These are phyloP conservation scores for Pachysandra terminalis DNA, from an alignment of 164 flowering plant genomes.

Conservation along the genomic window DNA sequence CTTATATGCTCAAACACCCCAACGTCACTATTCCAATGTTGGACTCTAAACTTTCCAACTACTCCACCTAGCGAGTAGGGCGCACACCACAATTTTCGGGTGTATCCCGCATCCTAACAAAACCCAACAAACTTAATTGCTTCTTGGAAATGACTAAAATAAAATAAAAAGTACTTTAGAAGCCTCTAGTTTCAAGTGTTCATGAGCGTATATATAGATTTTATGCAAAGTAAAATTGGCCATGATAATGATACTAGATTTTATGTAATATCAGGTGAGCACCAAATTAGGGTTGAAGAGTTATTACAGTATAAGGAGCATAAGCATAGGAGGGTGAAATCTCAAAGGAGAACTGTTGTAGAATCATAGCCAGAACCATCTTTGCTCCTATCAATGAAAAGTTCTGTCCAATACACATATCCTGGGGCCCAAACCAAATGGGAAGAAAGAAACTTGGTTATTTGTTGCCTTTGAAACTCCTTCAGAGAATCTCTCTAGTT, in stretches of 20 bases:
- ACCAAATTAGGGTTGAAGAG: not conserved
- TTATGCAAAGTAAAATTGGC: not conserved
- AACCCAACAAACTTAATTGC: too few species aligned
- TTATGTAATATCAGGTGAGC: not conserved
- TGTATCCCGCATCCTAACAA: too few species aligned
- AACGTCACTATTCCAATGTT: too few species aligned
- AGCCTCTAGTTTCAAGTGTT: too few species aligned
- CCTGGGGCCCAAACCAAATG: constrained; percentile 10
- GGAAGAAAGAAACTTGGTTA: constrained; percentile 5
- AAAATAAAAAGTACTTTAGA: too few species aligned
- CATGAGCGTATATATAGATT: too few species aligned
- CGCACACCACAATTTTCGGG: too few species aligned
- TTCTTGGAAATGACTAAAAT: too few species aligned
- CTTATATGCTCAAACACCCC: too few species aligned
- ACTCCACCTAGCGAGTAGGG: too few species aligned
- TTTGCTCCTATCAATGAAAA: not conserved
- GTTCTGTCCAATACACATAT: constrained; percentile 8
- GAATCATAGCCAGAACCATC: not conserved
- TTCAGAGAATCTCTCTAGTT: constrained; percentile 10
- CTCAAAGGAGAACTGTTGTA: constrained; percentile 5
- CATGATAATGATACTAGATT: not conserved
- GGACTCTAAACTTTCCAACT: too few species aligned
- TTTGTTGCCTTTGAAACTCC: constrained; percentile 13
- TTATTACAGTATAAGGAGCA: not conserved
- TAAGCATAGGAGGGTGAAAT: constrained; percentile 5